phyloP scores from a whole-genome alignment of 108 stramenopile species.

The Cyclotella choctawhatcheeana region DNA sequence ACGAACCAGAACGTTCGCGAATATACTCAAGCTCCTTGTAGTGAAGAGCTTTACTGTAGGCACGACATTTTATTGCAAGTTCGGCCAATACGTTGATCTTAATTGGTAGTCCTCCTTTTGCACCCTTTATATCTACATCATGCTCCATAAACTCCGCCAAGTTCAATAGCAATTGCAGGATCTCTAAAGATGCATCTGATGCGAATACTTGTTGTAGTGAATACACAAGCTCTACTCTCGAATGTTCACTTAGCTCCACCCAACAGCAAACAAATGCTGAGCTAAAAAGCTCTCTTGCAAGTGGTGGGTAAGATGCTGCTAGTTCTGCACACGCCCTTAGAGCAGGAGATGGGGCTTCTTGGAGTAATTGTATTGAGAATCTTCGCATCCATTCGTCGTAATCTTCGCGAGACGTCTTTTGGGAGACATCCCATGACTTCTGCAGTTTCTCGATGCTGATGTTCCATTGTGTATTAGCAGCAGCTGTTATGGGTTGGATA shows the following conservation, averaged over 20 bases:
- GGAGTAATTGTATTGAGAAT: slow-evolving; percentile 90
- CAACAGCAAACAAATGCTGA: slow-evolving; percentile 98
- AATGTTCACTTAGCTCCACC: slow-evolving; percentile 81
- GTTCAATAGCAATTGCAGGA: slow-evolving; percentile 94
- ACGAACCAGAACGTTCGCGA: slow-evolving; percentile 56
- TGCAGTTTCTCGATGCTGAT: slow-evolving; percentile 82
- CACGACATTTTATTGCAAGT: slow-evolving; percentile 94
- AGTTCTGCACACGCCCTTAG: slow-evolving; percentile 90
- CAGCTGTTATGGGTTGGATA: slow-evolving; percentile 40
- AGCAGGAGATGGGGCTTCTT: slow-evolving; percentile 95
- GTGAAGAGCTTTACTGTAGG: slow-evolving; percentile 96
- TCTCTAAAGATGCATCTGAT: slow-evolving; percentile 84
- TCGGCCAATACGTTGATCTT: slow-evolving; percentile 90
- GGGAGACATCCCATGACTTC: slow-evolving; percentile 92
- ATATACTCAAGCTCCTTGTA: slow-evolving; percentile 95
- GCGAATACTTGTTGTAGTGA: slow-evolving; percentile 88
- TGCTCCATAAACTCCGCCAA: slow-evolving; percentile 99
- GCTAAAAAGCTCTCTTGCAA: slow-evolving; percentile 95
- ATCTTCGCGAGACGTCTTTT: slow-evolving; percentile 91
- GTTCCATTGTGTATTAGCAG: slow-evolving; percentile 45
- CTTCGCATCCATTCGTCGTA: slow-evolving; percentile 98
- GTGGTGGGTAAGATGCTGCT: slow-evolving; percentile 94
- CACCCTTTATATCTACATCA: slow-evolving; percentile 63
- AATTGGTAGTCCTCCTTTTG: slow-evolving; percentile 89
- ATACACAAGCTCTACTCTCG: slow-evolving; percentile 75